phyloP scores from a whole-genome alignment of 192 early-diverging fungal species.

The Linnemannia schmuckeri region DNA sequence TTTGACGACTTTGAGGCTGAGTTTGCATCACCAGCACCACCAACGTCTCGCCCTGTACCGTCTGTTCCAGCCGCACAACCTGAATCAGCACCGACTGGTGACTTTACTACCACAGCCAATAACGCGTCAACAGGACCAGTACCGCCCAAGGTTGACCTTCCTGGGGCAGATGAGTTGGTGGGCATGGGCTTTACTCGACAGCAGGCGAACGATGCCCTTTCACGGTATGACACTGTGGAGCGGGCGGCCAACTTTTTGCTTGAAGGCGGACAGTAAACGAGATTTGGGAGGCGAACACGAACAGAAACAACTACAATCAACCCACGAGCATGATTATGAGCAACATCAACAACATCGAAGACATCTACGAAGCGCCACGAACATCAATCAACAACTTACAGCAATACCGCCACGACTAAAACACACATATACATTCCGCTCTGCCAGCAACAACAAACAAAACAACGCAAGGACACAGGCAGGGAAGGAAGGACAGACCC shows the following conservation, averaged over 20 bases:
- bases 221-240: conserved; percentile 48
- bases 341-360: neutral
- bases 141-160: conserved; percentile 32
- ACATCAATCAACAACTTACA: neutral
- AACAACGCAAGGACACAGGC: neutral
- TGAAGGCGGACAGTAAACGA: conserved; percentile 28
- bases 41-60: neutral
- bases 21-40: conserved; percentile 16
- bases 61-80: neutral
- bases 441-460: neutral
- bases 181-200: conserved; percentile 50
- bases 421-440: neutral
- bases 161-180: conserved; percentile 45
- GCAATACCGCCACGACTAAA: neutral
- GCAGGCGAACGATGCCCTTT: conserved; percentile 46
- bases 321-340: neutral
- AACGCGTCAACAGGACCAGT: conserved; percentile 5
- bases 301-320: neutral
- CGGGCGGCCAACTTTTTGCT: conserved; percentile 57
- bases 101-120: neutral
- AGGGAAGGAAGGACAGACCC: neutral
- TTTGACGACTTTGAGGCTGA: conserved; percentile 46
- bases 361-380: neutral
- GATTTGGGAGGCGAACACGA: neutral
- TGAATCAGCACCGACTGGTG: neutral